Base-by-base conservation (phyloP, 2,329 filamentous ascomycete species). In the Epichloe typhina region DNA sequence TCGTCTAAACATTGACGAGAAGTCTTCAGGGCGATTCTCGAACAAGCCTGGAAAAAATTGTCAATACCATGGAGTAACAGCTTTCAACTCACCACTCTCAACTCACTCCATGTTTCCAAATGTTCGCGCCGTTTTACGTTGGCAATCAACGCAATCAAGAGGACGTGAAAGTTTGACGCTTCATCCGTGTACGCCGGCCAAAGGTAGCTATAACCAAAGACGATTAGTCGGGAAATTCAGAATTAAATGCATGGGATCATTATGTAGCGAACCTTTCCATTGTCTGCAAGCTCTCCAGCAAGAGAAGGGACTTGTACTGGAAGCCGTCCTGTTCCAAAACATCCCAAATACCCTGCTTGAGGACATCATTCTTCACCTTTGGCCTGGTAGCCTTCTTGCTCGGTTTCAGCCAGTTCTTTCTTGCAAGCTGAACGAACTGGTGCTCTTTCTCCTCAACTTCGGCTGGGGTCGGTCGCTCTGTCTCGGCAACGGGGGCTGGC, bases 171-270 rank as follows among this genome's bases (percentile, higher is more conserved):
- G 65, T 98, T 94, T 35, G 91, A 95, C 4, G 88, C 82, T 60
- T 93, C 83, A 56, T 95, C 87, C 12, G 79, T 82, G 65, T 94
- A 98, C 48, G 86, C 88, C 44, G 93, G 93, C 93, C 93, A 98
- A 31, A 98, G 76, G 64, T 95, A 97, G 62, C 88, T 87, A 54
- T 8, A 7, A 6, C 23, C n/a, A 11, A 41, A 9, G 7, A 23
- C 26, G 3, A 19, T 47, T 23, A 31, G 39, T 40, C 39, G 46
- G 11, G 19, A 42, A 31, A 17, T 19, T 12, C 13, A 19, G 13
- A 12, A n/a, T n/a, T 3, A 17, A 37, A 13, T 9, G 2, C 1
- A 21, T 36, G 13, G 5, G 15, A 5, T 23, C 8, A 21, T 19
- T 37, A 17, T 7, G 15, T 26, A 23, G 35, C 52, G 23, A 70